A percentile compares a stretch with the other conserved stretches of the same genome.
Conservation (phyloP, 2,329 filamentous ascomycete genomes). For the Nothophaeocryptopus gaeumannii region DNA sequence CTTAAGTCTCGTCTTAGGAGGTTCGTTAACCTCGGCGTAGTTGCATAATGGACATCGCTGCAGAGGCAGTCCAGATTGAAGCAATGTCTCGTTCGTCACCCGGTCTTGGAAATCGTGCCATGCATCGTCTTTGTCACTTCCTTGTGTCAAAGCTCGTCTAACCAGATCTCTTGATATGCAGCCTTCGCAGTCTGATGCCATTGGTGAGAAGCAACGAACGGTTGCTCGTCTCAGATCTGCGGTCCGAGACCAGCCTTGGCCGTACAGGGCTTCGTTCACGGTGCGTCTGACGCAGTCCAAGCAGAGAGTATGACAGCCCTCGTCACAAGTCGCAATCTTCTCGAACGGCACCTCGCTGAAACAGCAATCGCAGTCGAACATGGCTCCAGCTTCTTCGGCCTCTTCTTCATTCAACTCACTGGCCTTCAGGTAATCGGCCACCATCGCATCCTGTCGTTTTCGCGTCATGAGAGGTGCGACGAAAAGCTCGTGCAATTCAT, state of each 20-base stretch:
- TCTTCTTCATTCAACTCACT: slow-evolving; percentile 48
- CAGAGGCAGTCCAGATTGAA: slow-evolving; percentile 70
- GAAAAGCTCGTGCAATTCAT: slow-evolving; percentile 48
- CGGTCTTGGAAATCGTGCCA: slow-evolving; percentile 75
- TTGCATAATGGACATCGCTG: slow-evolving; percentile 85
- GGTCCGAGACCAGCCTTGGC: slow-evolving; percentile 83
- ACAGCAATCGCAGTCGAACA: slow-evolving; percentile 74
- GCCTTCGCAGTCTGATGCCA: slow-evolving; percentile 65
- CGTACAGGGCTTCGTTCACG: slow-evolving; percentile 83
- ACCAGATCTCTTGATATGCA: slow-evolving; percentile 68
- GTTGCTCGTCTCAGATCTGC: slow-evolving; percentile 71
- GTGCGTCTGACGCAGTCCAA: slow-evolving; percentile 79
- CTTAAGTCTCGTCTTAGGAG: slow-evolving; percentile 25
- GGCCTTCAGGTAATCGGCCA: slow-evolving; percentile 43
- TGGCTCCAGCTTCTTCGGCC: slow-evolving; percentile 45
- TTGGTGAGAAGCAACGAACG: slow-evolving; percentile 77
- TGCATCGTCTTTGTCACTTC: slow-evolving; percentile 67
- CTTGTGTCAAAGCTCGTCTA: slow-evolving; percentile 66
- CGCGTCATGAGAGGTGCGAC: slow-evolving; percentile 43
- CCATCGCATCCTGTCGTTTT: slow-evolving; percentile 39
- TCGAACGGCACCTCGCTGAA: slow-evolving; percentile 70
- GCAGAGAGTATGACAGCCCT: slow-evolving; percentile 70
- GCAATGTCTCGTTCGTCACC: slow-evolving; percentile 70
- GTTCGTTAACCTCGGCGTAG: slow-evolving; percentile 79
- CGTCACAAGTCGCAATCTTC: slow-evolving; percentile 68